These are phyloP conservation scores for Termitomyces sp. DNA, from an alignment of 768 basidiomycete genomes.

Conservation along the genomic window DNA sequence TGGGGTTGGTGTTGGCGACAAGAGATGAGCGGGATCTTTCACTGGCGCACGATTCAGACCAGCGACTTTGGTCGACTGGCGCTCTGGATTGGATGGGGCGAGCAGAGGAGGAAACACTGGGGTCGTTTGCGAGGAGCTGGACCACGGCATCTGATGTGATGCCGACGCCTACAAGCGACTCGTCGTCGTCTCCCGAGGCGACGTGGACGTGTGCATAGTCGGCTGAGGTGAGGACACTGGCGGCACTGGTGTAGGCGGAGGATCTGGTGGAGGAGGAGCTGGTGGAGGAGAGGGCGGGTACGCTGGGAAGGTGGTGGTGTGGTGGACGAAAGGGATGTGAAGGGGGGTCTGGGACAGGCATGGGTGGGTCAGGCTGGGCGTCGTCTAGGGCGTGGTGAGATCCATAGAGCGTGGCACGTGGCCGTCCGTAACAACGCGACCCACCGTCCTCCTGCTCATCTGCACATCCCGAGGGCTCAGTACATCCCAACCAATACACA, in stretches of 20 bases:
- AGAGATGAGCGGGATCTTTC: constrained; percentile 72
- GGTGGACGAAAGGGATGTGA: constrained; percentile 62
- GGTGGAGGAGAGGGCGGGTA: constrained; percentile 64
- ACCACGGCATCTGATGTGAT: constrained; percentile 66
- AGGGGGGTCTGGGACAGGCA: constrained; percentile 57
- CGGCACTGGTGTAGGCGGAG: constrained; percentile 73
- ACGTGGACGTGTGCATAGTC: constrained; percentile 69
- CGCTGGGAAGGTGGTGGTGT: constrained; percentile 41
- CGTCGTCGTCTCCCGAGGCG: constrained; percentile 62
- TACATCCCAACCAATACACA: background rate
- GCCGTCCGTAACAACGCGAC: constrained; percentile 23
- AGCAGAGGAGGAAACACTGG: constrained; percentile 39
- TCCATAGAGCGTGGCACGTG: constrained; percentile 30
- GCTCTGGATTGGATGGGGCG: constrained; percentile 41
- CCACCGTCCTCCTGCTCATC: constrained; percentile 25
- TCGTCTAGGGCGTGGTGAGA: too few species aligned
- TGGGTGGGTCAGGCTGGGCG: constrained; percentile 33
- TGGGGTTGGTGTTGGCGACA: constrained; percentile 40
- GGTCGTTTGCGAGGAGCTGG: constrained; percentile 55
- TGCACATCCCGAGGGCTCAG: constrained; percentile 7
- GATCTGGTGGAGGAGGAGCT: constrained; percentile 75
- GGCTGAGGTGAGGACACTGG: constrained; percentile 54
- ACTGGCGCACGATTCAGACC: constrained; percentile 72
- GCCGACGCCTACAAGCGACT: constrained; percentile 47
- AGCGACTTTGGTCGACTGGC: constrained; percentile 61